phyloP scores from a whole-genome alignment of 768 basidiomycete genomes.

The Sporobolomyces roseus region DNA sequence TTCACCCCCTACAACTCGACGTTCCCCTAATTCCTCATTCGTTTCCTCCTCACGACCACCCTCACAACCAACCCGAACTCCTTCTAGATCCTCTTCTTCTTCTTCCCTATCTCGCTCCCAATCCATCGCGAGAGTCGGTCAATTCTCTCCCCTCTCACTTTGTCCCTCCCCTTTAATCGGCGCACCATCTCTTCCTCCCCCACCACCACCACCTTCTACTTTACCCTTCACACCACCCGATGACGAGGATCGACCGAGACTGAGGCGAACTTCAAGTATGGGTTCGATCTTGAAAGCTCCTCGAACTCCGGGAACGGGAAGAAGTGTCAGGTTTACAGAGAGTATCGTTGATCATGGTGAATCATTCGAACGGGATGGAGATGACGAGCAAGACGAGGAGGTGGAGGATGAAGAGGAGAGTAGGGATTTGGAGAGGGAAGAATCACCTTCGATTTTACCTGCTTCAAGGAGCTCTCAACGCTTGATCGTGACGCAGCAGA shows the following conservation, averaged over 20 bases:
- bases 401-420: not conserved
- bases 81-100: slow-evolving; percentile 4
- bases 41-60: not conserved
- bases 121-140: slow-evolving; percentile 1
- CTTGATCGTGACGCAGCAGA: not conserved
- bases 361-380: not conserved
- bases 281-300: slow-evolving; percentile 34
- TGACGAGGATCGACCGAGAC: not conserved
- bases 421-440: slow-evolving; percentile 4
- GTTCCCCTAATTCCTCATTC: not conserved
- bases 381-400: not conserved
- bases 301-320: slow-evolving; percentile 35
- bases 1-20: slow-evolving; percentile 24
- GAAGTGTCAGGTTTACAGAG: slow-evolving; percentile 34
- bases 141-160: slow-evolving; percentile 40
- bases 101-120: slow-evolving; percentile 17
- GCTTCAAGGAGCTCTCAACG: not conserved
- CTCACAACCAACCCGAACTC: slow-evolving; percentile 6
- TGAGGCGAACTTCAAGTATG: slow-evolving; percentile 13
- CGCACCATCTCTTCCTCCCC: slow-evolving; percentile 22
- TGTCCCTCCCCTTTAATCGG: slow-evolving; percentile 34
- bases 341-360: slow-evolving; percentile 14
- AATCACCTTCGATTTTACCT: not conserved
- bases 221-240: no score
- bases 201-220: not conserved